Conservation (phyloP, 805 yeast genomes). For the Starmerella etchellsii region DNA sequence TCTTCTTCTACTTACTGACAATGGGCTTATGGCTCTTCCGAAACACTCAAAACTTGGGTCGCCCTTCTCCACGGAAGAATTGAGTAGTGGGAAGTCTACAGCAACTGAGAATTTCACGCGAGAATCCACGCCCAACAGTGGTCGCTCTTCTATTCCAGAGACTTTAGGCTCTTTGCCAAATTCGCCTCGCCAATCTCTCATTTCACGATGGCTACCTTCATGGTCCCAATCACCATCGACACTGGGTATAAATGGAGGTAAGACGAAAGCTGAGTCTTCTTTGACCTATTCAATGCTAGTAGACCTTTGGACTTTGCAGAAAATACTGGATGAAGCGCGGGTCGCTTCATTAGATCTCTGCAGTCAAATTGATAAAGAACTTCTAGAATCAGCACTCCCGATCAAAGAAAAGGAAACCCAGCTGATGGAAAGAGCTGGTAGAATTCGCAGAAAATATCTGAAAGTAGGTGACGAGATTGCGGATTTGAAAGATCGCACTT, state of each 20-base stretch:
- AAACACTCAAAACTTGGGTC: too few species aligned
- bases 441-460: neutral
- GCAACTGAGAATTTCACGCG: too few species aligned
- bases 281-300: conserved; percentile 23
- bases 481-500: neutral
- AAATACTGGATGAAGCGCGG: conserved; percentile 24
- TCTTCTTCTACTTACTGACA: neutral
- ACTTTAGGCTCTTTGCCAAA: too few species aligned
- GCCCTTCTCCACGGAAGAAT: too few species aligned
- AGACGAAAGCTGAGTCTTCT: conserved; percentile 1
- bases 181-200: too few species aligned
- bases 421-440: conserved; percentile 8
- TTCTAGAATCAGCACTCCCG: conserved; percentile 8
- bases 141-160: neutral
- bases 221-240: conserved; percentile 4
- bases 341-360: conserved; percentile 15
- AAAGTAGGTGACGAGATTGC: neutral
- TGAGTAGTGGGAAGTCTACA: too few species aligned
- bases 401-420: conserved; percentile 7
- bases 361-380: conserved; percentile 12
- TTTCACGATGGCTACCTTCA: conserved; percentile 5
- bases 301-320: conserved; percentile 24
- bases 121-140: too few species aligned
- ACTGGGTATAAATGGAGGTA: too few species aligned
- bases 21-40: conserved; percentile 1